Evolutionary conservation across 148 eudicot genomes (phyloP).

Genomic region (Vaccinium darrowii): DNA sequence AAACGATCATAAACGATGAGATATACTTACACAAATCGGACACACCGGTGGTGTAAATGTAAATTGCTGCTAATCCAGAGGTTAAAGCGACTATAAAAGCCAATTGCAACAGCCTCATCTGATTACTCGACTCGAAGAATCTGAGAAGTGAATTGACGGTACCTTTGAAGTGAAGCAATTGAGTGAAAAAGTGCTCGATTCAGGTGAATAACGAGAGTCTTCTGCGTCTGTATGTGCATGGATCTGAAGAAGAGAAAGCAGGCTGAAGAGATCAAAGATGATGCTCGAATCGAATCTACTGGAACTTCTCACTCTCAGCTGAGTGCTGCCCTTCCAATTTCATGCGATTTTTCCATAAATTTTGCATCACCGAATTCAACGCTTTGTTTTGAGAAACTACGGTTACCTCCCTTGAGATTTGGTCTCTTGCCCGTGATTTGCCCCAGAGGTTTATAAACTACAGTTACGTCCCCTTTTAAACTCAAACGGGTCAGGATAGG

Average conservation of each 20-base stretch:
- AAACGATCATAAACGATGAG: neutral
- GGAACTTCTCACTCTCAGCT: neutral
- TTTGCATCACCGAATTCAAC: neutral
- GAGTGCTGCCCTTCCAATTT: too few species aligned
- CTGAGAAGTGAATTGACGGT: neutral
- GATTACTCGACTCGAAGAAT: neutral
- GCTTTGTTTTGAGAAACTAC: neutral
- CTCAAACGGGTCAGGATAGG: too few species aligned
- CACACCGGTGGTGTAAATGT: constrained; percentile 63
- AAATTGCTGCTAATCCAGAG: constrained; percentile 68
- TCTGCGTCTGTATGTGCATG: neutral
- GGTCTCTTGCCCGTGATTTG: neutral
- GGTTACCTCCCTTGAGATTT: neutral
- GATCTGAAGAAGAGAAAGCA: neutral
- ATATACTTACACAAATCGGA: constrained; percentile 38
- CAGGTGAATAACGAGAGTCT: neutral
- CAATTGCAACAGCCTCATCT: constrained; percentile 75
- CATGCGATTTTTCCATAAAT: too few species aligned
- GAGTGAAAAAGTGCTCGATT: neutral
- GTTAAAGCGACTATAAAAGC: constrained; percentile 62
- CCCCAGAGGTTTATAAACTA: neutral
- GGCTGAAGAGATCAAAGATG: neutral
- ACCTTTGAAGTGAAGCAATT: neutral
- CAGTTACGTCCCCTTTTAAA: too few species aligned
- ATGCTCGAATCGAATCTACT: too few species aligned